Conservation (phyloP, 176 grass and related monocot genomes). For the Cocos nucifera region DNA sequence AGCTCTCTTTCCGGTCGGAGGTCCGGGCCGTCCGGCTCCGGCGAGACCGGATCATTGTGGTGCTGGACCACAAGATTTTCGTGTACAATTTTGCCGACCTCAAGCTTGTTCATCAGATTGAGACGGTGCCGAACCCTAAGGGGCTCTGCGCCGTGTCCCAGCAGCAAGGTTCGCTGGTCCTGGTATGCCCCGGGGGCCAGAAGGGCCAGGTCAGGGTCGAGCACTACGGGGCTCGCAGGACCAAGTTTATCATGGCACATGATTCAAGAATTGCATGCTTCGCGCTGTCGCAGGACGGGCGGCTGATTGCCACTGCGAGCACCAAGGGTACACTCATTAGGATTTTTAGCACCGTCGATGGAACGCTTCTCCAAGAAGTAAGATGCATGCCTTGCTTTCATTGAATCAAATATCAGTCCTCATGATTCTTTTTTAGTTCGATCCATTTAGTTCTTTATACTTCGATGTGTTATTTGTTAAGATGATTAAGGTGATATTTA, state of each 20-base stretch:
- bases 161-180: slow-evolving; percentile 75
- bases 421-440: too few species aligned
- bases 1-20: slow-evolving; percentile 3
- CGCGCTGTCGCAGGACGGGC: slow-evolving; percentile 69
- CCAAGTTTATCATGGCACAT: slow-evolving; percentile 92
- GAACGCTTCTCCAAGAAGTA: slow-evolving; percentile 90
- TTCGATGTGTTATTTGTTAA: too few species aligned
- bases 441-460: too few species aligned
- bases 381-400: slow-evolving; percentile 2
- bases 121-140: slow-evolving; percentile 75
- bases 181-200: slow-evolving; percentile 76
- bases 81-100: slow-evolving; percentile 93
- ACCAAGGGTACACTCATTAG: slow-evolving; percentile 86
- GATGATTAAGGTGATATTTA: too few species aligned
- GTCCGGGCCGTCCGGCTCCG: slow-evolving; percentile 66
- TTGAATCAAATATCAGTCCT: too few species aligned
- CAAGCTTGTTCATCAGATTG: slow-evolving; percentile 91
- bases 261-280: slow-evolving; percentile 87
- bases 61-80: slow-evolving; percentile 83
- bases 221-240: slow-evolving; percentile 69
- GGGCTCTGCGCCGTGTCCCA: slow-evolving; percentile 86
- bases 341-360: slow-evolving; percentile 72
- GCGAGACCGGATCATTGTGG: slow-evolving; percentile 78
- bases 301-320: slow-evolving; percentile 82
- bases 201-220: slow-evolving; percentile 94